Conservation (phyloP, 306 rosid species). For the Glycine soja region DNA sequence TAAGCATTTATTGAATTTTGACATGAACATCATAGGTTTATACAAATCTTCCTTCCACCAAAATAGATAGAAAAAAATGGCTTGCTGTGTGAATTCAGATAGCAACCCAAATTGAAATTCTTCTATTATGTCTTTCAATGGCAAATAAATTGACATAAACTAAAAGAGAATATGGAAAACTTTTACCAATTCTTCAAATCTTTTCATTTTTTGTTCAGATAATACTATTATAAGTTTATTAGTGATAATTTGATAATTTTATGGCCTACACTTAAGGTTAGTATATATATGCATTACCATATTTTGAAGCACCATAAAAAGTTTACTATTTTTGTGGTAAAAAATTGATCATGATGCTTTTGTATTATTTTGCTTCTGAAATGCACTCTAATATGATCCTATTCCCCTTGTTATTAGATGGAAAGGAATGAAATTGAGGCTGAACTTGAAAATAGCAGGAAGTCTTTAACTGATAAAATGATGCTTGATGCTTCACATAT, state of each 20-base stretch:
- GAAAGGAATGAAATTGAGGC: conserved; percentile 73
- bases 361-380: background rate
- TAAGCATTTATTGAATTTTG: background rate
- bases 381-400: conserved; percentile 20
- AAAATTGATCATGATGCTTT: conserved; percentile 14
- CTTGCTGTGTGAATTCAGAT: conserved; percentile 28
- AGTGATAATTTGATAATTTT: background rate
- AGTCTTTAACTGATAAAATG: conserved; percentile 45
- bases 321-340: background rate
- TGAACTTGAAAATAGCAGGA: conserved; percentile 59
- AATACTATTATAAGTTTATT: conserved; percentile 10
- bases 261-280: conserved; percentile 64
- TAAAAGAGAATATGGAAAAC: conserved; percentile 12
- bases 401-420: conserved; percentile 52
- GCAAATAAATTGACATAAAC: conserved; percentile 14
- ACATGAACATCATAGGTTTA: background rate
- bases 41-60: background rate
- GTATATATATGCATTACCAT: conserved; percentile 22
- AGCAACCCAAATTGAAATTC: conserved; percentile 20
- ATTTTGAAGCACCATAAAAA: conserved; percentile 8
- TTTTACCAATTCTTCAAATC: background rate
- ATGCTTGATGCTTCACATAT: conserved; percentile 50
- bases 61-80: background rate
- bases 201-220: background rate
- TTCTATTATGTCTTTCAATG: conserved; percentile 2